Base-by-base conservation (phyloP, 192 early-diverging fungal genomes). In the Entomortierella chlamydospora region DNA sequence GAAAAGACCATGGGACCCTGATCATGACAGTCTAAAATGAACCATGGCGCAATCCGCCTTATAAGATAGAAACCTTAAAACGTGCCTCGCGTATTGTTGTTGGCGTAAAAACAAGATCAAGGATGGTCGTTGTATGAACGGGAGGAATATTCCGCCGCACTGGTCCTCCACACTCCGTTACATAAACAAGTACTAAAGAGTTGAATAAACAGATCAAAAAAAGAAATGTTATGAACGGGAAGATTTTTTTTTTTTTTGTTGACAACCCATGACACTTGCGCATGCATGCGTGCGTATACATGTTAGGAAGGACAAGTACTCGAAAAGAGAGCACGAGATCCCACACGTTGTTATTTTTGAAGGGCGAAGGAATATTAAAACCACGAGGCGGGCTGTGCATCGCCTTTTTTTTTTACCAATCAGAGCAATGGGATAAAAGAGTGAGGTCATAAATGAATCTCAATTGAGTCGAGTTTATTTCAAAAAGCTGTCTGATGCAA, bases 341-440 rank as follows among this genome's bases (percentile, higher is more conserved):
- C 39, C 39, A 13, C 39, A 41, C n/a, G n/a, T n/a, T n/a, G n/a
- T n/a, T n/a, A n/a, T n/a, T n/a, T n/a, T 9, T 41, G 39, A 20
- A 57, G 15, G 33, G 18, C 4, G 20, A 20, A 3, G 45, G 15
- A 20, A 47, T 61, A 61, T 61, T n/a, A 61, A 61, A 61, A 61
- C 60, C 60, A 61, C 60, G 60, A 23, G 60, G 60, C 41, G 60
- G 60, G 60, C 60, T 61, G 60, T 49, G 60, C 60, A 23, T n/a
- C 15, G 1, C 15, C 25, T 28, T 49, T 61, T 61, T 50, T 49
- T 30, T 30, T 49, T 61, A 39, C 57, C 52, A 54, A 30, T 54
- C 28, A 54, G 23, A 54, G 25, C 2, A 26, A 54, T 22, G 18
- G 13, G 13, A 41, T 41, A 20, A 5, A 15, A 28, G 22, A 17